Evolutionary conservation across 1,284 basidiomycete species (phyloP), one percentile per base, ranked within the genome.

Genomic region (Chalciporus sp.): DNA sequence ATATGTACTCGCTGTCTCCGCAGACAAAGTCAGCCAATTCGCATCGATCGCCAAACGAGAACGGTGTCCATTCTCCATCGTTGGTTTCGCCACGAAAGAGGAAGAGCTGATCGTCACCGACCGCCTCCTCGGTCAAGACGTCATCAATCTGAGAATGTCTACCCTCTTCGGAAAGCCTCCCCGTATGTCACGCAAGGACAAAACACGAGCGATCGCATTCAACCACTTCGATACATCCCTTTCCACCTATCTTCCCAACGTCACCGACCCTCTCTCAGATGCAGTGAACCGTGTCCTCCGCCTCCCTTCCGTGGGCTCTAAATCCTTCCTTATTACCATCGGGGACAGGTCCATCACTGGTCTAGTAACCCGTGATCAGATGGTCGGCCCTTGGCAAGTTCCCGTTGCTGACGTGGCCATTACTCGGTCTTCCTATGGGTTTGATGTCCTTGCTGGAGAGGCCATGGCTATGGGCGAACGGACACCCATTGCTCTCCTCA

Each of bases 341-440:
- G 96, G 97, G 31, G 96, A 99, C 70, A 86, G 96, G 49, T 84
- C 88, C 43, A 90, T 99, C 70, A 95, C 95, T 0, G 97, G 96
- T 48, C 86, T 99, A 40, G 94, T 98, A 55, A 87, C 91, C 9
- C 85, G 97, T 47, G 96, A 99, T 71, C 96, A 99, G 74, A 98
- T 99, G 96, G 94, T 98, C 19, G 97, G 96, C 0, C 96, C 95
- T 0, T 99, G 93, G 91, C 96, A 99, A 75, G 92, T 98, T 4
- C 96, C 96, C 33, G 94, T 98, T 7, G 92, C 97, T 16, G 96
- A 99, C 63, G 96, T 98, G 42, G 95, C 96, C 6, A 94, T 98
- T 47, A 99, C 96, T 2, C 88, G 92, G 23, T 84, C 94, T 0
- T 88, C 93, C n/a, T 98, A 96, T 70, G 95, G 95, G 2, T 98